Evolutionary conservation across 768 basidiomycete genomes (phyloP), one percentile per base, ranked within the genome.

Genomic region (Roridomyces roridus): DNA sequence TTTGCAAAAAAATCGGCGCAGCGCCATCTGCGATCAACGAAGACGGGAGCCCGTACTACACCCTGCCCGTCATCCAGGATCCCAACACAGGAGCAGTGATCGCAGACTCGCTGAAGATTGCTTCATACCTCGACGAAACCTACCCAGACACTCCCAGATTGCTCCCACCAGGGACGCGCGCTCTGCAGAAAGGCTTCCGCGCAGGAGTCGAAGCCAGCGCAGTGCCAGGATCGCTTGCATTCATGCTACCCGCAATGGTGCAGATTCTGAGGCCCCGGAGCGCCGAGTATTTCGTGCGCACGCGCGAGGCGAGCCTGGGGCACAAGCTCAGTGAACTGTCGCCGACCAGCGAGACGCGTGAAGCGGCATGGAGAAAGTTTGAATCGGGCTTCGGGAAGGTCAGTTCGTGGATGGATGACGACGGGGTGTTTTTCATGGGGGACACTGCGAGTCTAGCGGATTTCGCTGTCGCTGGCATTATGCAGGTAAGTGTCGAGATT

Each of bases 31-130:
- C 25, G n/a, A 67, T 10, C 42, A 56, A 20, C 31, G 11, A 15
- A 10, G 70, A 74, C 29, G 75, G 76, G 5, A 55, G 40, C 17
- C 69, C 64, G 3, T 49, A 58, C 28, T 77, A 79, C 66, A 80
- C 74, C n/a, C 63, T 82, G 2, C 83, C 84, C 10, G 68, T 75
- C 34, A 80, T 85, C 54, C 63, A 73, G 51, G 81, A 84, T 63
- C 73, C 74, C 4, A 62, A 62, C 55, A 80, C 79, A 2, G 67
- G 70, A 4, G 55, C 57, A 2, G 55, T 70, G 15, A 50, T 82
- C 21, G 45, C 72, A 11, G 78, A 83, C 23, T 81, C 80, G 0
- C 46, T 66, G 29, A 62, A 51, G 25, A 83, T 84, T 59, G 80
- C 78, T 0, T 55, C 69, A 17, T 82, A 85, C 64, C 71, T 84